A percentile compares a stretch with the other conserved stretches of the same genome.
These are phyloP conservation scores for Bryum argenteum DNA, from an alignment of 225 moss, liverwort and hornwort genomes.

Conservation along the genomic window DNA sequence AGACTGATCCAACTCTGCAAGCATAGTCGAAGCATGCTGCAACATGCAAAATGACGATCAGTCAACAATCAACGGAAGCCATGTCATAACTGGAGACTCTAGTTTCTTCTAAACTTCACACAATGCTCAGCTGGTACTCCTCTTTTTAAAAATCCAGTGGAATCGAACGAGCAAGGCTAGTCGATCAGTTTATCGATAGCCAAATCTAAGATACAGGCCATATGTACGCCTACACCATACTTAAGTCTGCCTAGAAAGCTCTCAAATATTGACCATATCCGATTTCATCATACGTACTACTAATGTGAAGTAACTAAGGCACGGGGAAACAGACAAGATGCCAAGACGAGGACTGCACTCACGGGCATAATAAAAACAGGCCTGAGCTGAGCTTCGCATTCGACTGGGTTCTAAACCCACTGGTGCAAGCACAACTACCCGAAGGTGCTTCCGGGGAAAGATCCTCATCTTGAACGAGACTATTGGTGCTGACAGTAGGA, in stretches of 20 bases:
- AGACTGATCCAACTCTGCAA: slow-evolving; percentile 85
- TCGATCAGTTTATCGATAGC: background rate
- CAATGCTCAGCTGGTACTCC: background rate
- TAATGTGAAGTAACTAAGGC: background rate
- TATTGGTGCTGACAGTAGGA: background rate
- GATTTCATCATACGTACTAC: background rate
- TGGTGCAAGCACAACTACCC: background rate
- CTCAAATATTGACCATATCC: background rate
- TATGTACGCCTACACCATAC: background rate
- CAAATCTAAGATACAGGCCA: background rate
- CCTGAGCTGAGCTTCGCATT: background rate
- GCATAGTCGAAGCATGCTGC: slow-evolving; percentile 71
- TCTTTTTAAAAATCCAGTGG: background rate
- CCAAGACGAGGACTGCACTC: background rate
- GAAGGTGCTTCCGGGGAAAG: background rate
- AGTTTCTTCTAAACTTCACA: background rate
- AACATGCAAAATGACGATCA: slow-evolving; percentile 16
- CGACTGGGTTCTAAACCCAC: background rate
- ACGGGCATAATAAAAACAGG: background rate
- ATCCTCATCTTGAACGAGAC: background rate
- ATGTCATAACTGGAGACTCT: background rate
- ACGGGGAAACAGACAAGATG: background rate
- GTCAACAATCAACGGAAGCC: background rate
- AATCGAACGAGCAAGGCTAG: no score
- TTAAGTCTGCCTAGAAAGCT: background rate